These are phyloP conservation scores for Auricularia auricula-judae DNA, from an alignment of 768 basidiomycete genomes.

Conservation along the genomic window DNA sequence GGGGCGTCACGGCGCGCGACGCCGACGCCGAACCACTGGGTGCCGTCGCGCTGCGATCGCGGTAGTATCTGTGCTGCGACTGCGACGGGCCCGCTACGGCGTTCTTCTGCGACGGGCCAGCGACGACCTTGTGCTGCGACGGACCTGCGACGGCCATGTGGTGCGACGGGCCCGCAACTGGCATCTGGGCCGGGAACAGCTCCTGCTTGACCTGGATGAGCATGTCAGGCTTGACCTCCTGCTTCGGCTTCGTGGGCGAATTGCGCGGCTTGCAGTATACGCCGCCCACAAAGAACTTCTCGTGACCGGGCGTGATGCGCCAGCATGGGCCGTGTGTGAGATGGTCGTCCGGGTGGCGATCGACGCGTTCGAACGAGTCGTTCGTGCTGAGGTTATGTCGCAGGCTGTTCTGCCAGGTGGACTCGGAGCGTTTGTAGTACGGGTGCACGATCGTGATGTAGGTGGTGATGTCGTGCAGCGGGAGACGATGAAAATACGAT, in stretches of 20 bases:
- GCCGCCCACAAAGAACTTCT: neutral
- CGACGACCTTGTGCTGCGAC: neutral
- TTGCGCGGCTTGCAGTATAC: neutral
- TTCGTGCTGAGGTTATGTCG: slow-evolving; percentile 94
- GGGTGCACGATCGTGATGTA: slow-evolving; percentile 94
- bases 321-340: neutral
- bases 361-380: slow-evolving; percentile 44
- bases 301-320: neutral
- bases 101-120: no score
- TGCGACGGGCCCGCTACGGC: no score
- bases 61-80: neutral
- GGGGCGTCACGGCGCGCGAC: neutral
- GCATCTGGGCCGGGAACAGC: neutral
- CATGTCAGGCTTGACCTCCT: neutral
- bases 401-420: slow-evolving; percentile 97
- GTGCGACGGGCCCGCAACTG: neutral
- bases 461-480: slow-evolving; percentile 91
- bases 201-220: neutral
- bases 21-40: neutral
- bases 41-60: neutral
- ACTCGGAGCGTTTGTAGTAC: slow-evolving; percentile 83
- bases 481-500: slow-evolving; percentile 71
- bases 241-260: neutral
- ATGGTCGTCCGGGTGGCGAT: neutral
- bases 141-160: neutral